Evolutionary conservation across 2,329 filamentous ascomycete species (phyloP).

Genomic region (Polytolypa hystricis): DNA sequence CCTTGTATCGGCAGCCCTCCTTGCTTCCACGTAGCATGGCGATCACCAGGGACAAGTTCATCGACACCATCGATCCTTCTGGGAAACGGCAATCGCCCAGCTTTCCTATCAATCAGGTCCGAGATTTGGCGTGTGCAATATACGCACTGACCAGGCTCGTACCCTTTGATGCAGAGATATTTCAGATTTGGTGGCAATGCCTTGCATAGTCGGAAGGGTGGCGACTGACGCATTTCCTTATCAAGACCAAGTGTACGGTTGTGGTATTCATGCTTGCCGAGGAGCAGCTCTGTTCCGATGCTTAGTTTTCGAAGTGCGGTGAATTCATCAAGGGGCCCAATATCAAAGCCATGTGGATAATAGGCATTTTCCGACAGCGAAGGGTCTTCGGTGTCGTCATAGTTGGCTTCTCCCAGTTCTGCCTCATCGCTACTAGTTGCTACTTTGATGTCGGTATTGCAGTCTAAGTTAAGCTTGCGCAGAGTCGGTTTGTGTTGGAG

Average conservation of each 20-base stretch:
- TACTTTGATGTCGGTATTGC: not conserved
- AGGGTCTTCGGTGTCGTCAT: not conserved
- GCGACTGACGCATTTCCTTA: not conserved
- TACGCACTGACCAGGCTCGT: slow-evolving; percentile 7
- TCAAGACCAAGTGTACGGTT: not conserved
- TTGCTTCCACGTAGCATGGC: no score
- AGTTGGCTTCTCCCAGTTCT: not conserved
- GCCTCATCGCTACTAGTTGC: no score
- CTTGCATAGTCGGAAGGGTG: slow-evolving; percentile 3
- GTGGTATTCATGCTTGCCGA: slow-evolving; percentile 12
- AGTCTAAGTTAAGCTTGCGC: not conserved
- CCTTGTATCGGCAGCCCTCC: no score
- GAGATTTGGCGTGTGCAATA: slow-evolving; percentile 9
- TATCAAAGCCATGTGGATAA: slow-evolving; percentile 1
- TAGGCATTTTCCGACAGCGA: not conserved
- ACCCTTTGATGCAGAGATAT: slow-evolving; percentile 13
- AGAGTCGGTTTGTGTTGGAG: slow-evolving; percentile 1
- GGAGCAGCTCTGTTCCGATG: slow-evolving; percentile 10
- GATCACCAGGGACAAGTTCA: no score
- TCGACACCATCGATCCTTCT: slow-evolving; percentile 9
- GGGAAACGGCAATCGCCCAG: slow-evolving; percentile 5
- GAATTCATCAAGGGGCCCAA: slow-evolving; percentile 13
- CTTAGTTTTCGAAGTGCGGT: slow-evolving; percentile 12
- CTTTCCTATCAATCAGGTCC: slow-evolving; percentile 4
- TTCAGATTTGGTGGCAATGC: slow-evolving; percentile 11